Conservation (phyloP, 179 eudicot genomes). For the Beta lomatogona region DNA sequence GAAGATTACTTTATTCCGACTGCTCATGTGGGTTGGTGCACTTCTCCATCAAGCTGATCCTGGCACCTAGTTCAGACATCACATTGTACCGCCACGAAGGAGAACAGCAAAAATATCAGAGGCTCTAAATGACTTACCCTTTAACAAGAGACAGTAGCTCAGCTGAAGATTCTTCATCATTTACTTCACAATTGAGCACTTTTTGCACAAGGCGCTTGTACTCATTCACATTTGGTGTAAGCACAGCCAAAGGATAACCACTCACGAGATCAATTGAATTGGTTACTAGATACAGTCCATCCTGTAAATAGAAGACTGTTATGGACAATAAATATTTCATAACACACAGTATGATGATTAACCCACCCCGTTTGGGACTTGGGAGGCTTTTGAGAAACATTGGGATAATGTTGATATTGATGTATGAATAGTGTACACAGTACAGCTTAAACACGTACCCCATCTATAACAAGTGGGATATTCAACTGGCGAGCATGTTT, state of each 20-base stretch:
- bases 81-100: not conserved
- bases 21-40: not conserved
- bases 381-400: not conserved
- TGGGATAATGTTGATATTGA: not conserved
- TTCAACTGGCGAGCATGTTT: slow-evolving; percentile 75
- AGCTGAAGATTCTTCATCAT: slow-evolving; percentile 62
- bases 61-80: not conserved
- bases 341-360: not conserved
- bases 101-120: not conserved
- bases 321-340: not conserved
- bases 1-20: not conserved
- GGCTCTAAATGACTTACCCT: slow-evolving; percentile 42
- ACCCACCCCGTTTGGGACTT: not conserved
- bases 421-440: not conserved
- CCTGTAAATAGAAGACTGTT: slow-evolving; percentile 45
- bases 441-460: slow-evolving; percentile 53
- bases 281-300: slow-evolving; percentile 92
- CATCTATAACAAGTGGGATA: slow-evolving; percentile 90
- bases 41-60: not conserved
- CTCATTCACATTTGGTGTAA: slow-evolving; percentile 92
- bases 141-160: slow-evolving; percentile 77
- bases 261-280: slow-evolving; percentile 72
- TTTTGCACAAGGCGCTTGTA: slow-evolving; percentile 93
- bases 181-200: slow-evolving; percentile 80
- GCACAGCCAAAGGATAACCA: slow-evolving; percentile 86